Evolutionary conservation across 2,329 filamentous ascomycete genomes (phyloP).

Genomic region (Cladorrhinum sp.): DNA sequence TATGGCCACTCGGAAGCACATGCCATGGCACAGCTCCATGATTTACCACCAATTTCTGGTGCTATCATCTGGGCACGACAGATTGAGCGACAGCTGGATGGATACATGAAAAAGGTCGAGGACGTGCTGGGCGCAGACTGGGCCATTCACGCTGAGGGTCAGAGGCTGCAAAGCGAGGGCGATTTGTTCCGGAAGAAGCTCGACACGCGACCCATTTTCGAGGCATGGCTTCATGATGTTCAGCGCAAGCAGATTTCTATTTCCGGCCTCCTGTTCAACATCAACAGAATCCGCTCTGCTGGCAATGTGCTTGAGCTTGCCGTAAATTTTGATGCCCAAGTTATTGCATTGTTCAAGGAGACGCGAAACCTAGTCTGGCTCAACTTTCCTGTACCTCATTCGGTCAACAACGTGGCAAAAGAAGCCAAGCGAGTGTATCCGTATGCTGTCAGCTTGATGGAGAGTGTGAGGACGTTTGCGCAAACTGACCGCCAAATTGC

Average conservation of each 20-base stretch:
- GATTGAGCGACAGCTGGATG: slow-evolving; percentile 92
- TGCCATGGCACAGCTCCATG: slow-evolving; percentile 94
- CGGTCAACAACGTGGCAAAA: slow-evolving; percentile 92
- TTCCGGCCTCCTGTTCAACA: slow-evolving; percentile 85
- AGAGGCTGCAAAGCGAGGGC: slow-evolving; percentile 88
- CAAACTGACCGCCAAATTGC: slow-evolving; percentile 83
- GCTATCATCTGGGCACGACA: slow-evolving; percentile 97
- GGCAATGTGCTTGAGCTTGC: slow-evolving; percentile 83
- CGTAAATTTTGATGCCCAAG: slow-evolving; percentile 96
- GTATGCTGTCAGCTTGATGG: slow-evolving; percentile 96
- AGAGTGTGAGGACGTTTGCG: slow-evolving; percentile 90
- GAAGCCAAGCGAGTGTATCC: slow-evolving; percentile 99
- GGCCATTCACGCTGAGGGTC: slow-evolving; percentile 90
- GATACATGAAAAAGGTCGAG: slow-evolving; percentile 99
- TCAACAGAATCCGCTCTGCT: slow-evolving; percentile 82
- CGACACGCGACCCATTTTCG: slow-evolving; percentile 88
- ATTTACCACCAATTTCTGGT: slow-evolving; percentile 91
- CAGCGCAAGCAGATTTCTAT: slow-evolving; percentile 86
- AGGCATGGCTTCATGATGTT: slow-evolving; percentile 92
- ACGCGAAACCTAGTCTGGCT: slow-evolving; percentile 95
- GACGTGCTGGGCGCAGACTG: slow-evolving; percentile 93
- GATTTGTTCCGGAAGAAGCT: slow-evolving; percentile 94
- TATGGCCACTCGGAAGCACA: slow-evolving; percentile 98
- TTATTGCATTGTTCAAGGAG: slow-evolving; percentile 98
- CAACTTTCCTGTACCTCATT: slow-evolving; percentile 89